These are phyloP conservation scores for Candida frijolesensis DNA, from an alignment of 1,139 yeast species.

Conservation along the genomic window DNA sequence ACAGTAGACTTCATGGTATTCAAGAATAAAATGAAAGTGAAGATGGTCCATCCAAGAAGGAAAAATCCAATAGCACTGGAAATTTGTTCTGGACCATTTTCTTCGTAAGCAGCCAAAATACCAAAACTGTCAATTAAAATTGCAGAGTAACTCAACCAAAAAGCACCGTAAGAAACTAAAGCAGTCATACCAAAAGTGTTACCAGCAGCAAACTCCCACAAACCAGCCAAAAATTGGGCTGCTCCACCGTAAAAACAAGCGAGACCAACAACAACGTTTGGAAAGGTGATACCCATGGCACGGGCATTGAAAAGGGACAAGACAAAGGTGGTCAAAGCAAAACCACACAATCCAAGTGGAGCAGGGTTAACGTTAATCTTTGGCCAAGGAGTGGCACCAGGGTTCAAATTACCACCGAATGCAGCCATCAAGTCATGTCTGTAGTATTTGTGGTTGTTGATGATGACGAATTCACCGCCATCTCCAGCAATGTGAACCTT, in stretches of 20 bases:
- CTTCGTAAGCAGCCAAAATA: conserved; percentile 51
- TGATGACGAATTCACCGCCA: conserved; percentile 24
- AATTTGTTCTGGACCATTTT: conserved; percentile 40
- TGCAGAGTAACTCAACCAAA: conserved; percentile 70
- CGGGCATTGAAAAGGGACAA: conserved; percentile 44
- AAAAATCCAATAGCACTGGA: conserved; percentile 59
- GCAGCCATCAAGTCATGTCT: conserved; percentile 37
- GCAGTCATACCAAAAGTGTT: conserved; percentile 69
- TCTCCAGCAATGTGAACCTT: conserved; percentile 24
- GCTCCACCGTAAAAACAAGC: conserved; percentile 60
- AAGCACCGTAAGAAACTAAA: conserved; percentile 72
- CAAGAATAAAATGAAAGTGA: conserved; percentile 58
- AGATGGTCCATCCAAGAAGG: conserved; percentile 67
- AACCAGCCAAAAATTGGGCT: conserved; percentile 64
- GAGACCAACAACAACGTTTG: conserved; percentile 45
- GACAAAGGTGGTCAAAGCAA: conserved; percentile 51
- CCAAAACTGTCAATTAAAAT: conserved; percentile 59
- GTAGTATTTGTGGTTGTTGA: conserved; percentile 27
- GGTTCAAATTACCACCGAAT: conserved; percentile 43
- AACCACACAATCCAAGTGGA: conserved; percentile 42
- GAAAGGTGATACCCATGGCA: conserved; percentile 39
- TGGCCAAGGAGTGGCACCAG: conserved; percentile 36
- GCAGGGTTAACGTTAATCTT: conserved; percentile 21
- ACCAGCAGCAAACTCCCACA: conserved; percentile 65
- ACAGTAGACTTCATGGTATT: conserved; percentile 67